Conservation (phyloP, 2,329 filamentous ascomycete species). For the Fonsecaea pugnacius region DNA sequence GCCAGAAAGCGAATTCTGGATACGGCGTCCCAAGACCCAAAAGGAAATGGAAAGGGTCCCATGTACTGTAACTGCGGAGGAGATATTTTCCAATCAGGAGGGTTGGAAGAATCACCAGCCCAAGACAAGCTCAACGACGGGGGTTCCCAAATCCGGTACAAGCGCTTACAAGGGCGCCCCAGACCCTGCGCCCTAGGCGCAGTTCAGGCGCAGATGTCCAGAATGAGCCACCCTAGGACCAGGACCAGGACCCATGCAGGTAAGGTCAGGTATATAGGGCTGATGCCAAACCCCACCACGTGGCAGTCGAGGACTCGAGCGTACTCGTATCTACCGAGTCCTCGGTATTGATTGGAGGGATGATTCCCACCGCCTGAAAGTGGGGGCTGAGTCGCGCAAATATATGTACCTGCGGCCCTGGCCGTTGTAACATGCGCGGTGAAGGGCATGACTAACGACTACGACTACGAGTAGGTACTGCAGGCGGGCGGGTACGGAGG, state of each 20-base stretch:
- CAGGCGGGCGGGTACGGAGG: neutral
- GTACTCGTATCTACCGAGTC: too few relatives aligned
- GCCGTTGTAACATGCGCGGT: slow-evolving; percentile 9
- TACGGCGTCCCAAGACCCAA: slow-evolving; percentile 1
- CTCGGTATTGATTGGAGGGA: neutral
- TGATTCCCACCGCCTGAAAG: slow-evolving; percentile 22
- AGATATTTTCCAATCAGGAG: neutral
- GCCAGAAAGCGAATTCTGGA: neutral
- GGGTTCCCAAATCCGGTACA: slow-evolving; percentile 3
- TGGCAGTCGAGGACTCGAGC: slow-evolving; percentile 6
- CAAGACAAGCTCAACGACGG: neutral
- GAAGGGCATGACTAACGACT: too few relatives aligned
- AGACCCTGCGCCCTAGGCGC: neutral
- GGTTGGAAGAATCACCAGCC: neutral
- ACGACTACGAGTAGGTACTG: too few relatives aligned
- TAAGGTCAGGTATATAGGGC: slow-evolving; percentile 7
- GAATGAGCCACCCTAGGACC: neutral
- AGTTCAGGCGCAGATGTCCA: neutral
- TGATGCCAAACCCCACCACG: slow-evolving; percentile 8
- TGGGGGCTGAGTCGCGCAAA: slow-evolving; percentile 24
- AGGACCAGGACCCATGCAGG: too few relatives aligned
- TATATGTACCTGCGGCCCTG: neutral
- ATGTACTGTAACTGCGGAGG: neutral
- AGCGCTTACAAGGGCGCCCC: slow-evolving; percentile 17
- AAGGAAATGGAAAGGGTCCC: neutral